A percentile compares a stretch with the other conserved stretches of the same genome.
Evolutionary conservation across 495 filamentous ascomycete genomes (phyloP).

Genomic region (Elasticomyces elasticus): DNA sequence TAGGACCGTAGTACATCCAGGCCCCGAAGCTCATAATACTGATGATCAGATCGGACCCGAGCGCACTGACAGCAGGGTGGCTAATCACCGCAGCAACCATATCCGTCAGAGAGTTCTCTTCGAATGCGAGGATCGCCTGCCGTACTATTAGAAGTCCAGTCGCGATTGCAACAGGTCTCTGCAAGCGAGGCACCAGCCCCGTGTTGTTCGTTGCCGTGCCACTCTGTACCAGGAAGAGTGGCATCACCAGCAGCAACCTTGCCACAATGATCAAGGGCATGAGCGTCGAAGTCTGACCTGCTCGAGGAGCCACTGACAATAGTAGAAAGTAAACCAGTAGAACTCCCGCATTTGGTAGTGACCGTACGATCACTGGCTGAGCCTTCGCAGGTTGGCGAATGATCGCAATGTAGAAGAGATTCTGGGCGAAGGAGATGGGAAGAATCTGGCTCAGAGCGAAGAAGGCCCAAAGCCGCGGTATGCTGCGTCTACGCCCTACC

Average conservation of each 20-base stretch:
- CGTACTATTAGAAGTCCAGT: not conserved
- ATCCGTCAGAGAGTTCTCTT: not conserved
- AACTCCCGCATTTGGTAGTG: not conserved
- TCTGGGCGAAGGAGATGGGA: slow-evolving; percentile 29
- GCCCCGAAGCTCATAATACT: slow-evolving; percentile 16
- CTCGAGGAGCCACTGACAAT: not conserved
- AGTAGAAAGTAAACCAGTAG: not conserved
- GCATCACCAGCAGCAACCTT: not conserved
- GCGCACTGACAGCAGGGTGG: slow-evolving; percentile 28
- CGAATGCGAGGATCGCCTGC: not conserved
- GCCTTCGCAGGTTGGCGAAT: not conserved
- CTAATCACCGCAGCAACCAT: slow-evolving; percentile 16
- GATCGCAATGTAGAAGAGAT: slow-evolving; percentile 28
- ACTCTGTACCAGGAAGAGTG: not conserved
- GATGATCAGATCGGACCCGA: slow-evolving; percentile 26
- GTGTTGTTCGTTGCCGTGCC: not conserved
- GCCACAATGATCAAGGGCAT: slow-evolving; percentile 3
- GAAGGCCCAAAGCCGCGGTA: slow-evolving; percentile 31
- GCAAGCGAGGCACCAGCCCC: not conserved
- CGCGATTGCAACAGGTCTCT: not conserved
- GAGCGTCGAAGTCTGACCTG: not conserved
- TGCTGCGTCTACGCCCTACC: slow-evolving; percentile 17
- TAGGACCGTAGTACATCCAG: not conserved
- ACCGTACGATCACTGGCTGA: not conserved
- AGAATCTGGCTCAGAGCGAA: slow-evolving; percentile 30